phyloP scores from a whole-genome alignment of 805 yeast species.

The Teunomyces funiuensis region DNA sequence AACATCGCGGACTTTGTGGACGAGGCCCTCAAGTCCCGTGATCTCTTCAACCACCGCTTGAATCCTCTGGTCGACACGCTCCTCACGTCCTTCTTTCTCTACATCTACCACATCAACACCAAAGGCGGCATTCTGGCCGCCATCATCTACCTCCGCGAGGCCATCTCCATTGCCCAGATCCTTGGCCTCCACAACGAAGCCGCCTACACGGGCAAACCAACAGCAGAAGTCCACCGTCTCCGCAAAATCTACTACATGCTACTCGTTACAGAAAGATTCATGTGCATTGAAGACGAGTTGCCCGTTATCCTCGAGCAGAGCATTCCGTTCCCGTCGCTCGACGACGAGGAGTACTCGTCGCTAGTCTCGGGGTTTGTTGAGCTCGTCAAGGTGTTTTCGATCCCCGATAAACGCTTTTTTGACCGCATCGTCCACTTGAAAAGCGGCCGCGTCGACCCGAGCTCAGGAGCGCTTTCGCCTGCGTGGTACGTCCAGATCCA shows the following conservation, averaged over 20 bases:
- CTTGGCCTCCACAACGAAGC: slow-evolving; percentile 32
- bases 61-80: slow-evolving; percentile 29
- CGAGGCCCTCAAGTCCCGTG: slow-evolving; percentile 27
- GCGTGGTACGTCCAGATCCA: slow-evolving; percentile 23
- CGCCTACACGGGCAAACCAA: slow-evolving; percentile 23
- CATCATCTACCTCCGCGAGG: slow-evolving; percentile 35
- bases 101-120: slow-evolving; percentile 32
- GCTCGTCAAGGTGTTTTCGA: slow-evolving; percentile 35
- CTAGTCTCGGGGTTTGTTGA: slow-evolving; percentile 35
- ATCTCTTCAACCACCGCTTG: slow-evolving; percentile 25
- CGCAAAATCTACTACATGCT: slow-evolving; percentile 37
- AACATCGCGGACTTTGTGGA: slow-evolving; percentile 13
- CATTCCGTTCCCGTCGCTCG: slow-evolving; percentile 34
- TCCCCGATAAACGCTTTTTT: slow-evolving; percentile 38
- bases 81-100: slow-evolving; percentile 36
- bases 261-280: slow-evolving; percentile 38
- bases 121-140: slow-evolving; percentile 30
- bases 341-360: slow-evolving; percentile 36
- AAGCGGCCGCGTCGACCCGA: not conserved
- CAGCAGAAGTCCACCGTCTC: slow-evolving; percentile 38
- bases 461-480: not conserved
- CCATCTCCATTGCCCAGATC: slow-evolving; percentile 38
- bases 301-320: slow-evolving; percentile 38
- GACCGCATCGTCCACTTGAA: slow-evolving; percentile 2
- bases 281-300: slow-evolving; percentile 37